These are phyloP conservation scores for Cardiospermum halicacabum DNA, from an alignment of 345 rosid species.

Conservation along the genomic window DNA sequence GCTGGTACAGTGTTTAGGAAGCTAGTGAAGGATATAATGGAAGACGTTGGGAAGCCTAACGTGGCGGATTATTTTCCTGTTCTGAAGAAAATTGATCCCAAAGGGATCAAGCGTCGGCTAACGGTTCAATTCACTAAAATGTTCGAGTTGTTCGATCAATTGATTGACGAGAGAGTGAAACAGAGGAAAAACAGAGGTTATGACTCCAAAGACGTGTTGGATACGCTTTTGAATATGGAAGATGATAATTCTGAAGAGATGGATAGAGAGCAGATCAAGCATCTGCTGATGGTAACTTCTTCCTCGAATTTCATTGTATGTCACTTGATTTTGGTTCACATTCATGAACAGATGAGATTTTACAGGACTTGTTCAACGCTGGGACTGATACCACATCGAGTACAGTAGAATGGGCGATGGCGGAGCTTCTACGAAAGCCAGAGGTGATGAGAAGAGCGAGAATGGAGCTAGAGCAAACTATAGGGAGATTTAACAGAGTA, in stretches of 20 bases:
- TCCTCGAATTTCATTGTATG: too few species aligned
- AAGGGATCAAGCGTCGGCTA: slow-evolving; percentile 20
- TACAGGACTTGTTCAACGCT: slow-evolving; percentile 36
- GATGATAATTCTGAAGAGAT: slow-evolving; percentile 22
- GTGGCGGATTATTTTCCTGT: slow-evolving; percentile 32
- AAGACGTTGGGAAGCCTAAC: slow-evolving; percentile 38
- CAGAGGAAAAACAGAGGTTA: slow-evolving; percentile 10
- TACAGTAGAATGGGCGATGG: slow-evolving; percentile 57
- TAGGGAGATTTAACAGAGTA: slow-evolving; percentile 26
- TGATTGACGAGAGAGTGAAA: slow-evolving; percentile 23
- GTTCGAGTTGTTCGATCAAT: slow-evolving; percentile 20
- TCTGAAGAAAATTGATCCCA: slow-evolving; percentile 26
- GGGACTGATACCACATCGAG: slow-evolving; percentile 45
- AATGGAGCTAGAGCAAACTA: slow-evolving; percentile 26
- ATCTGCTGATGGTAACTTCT: slow-evolving; percentile 28
- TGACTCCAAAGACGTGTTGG: slow-evolving; percentile 31
- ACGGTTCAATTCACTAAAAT: slow-evolving; percentile 19
- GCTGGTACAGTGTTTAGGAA: slow-evolving; percentile 17
- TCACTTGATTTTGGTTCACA: too few species aligned
- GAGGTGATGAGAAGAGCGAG: slow-evolving; percentile 23
- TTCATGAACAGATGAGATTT: neutral
- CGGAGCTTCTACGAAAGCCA: slow-evolving; percentile 41
- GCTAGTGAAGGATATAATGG: slow-evolving; percentile 9
- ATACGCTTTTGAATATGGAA: slow-evolving; percentile 24
- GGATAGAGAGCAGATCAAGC: slow-evolving; percentile 18